Conservation (phyloP, 495 filamentous ascomycete genomes). For the Neurospora sp. region DNA sequence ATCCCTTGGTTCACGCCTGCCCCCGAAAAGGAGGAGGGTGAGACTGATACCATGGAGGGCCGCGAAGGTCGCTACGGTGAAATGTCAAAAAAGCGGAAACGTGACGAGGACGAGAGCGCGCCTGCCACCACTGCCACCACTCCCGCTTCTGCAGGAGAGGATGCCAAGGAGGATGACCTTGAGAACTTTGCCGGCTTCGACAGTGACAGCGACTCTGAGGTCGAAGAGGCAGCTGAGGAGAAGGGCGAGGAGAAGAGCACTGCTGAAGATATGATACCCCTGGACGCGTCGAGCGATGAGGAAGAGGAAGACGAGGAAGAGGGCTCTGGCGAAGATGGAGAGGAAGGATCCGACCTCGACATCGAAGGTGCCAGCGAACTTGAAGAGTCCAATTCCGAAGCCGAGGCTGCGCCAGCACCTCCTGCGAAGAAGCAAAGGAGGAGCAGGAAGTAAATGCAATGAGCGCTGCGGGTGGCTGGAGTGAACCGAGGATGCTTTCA, state of each 20-base stretch:
- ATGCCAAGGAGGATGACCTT: conserved; percentile 10
- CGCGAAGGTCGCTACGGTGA: conserved; percentile 47
- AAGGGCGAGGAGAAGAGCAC: conserved; percentile 18
- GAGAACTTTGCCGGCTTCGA: conserved; percentile 43
- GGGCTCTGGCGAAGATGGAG: conserved; percentile 20
- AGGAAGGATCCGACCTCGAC: conserved; percentile 13
- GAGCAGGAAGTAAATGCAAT: conserved; percentile 10
- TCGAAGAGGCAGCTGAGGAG: conserved; percentile 26
- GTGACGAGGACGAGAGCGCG: conserved; percentile 36
- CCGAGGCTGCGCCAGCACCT: conserved; percentile 12
- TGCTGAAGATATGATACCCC: conserved; percentile 43
- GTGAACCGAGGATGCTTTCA: neutral
- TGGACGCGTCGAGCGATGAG: conserved; percentile 40
- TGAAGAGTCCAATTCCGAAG: conserved; percentile 9
- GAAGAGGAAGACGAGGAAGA: conserved; percentile 31
- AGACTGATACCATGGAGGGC: conserved; percentile 45
- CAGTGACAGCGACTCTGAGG: conserved; percentile 35
- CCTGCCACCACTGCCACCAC: conserved; percentile 23
- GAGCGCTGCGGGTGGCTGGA: neutral
- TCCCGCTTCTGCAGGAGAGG: conserved; percentile 9
- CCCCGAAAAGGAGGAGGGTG: conserved; percentile 48
- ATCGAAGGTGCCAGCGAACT: conserved; percentile 18
- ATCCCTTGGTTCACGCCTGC: conserved; percentile 90
- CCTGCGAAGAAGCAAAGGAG: conserved; percentile 12
- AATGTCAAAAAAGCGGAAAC: conserved; percentile 49